Percentiles rank a stretch among this genome's conserved stretches.
Conservation (phyloP, 2,329 filamentous ascomycete genomes). For the Microcyclosporella mali region DNA sequence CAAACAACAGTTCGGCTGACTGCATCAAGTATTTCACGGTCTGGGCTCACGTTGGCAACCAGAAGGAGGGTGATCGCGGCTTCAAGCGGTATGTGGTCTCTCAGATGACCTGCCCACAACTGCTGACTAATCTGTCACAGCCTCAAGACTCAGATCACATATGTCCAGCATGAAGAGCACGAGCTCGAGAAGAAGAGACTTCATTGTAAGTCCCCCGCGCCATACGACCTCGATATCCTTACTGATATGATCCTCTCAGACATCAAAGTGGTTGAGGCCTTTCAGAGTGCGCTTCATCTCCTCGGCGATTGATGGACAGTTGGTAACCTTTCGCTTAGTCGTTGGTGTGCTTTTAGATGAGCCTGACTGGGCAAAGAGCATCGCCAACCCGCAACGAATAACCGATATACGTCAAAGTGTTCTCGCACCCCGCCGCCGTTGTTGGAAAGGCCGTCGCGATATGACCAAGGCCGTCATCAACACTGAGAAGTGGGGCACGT, state of each 20-base stretch:
- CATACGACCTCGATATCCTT: not conserved
- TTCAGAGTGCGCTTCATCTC: slow-evolving; percentile 44
- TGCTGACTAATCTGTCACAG: slow-evolving; percentile 37
- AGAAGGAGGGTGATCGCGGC: slow-evolving; percentile 69
- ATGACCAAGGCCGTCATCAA: not conserved
- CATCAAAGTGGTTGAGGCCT: slow-evolving; percentile 42
- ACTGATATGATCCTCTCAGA: slow-evolving; percentile 32
- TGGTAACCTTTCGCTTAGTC: slow-evolving; percentile 20
- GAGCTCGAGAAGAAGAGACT: slow-evolving; percentile 66
- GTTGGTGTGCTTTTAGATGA: slow-evolving; percentile 15
- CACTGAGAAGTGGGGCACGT: not conserved
- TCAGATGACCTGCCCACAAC: not conserved
- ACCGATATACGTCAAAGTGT: not conserved
- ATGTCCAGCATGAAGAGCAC: slow-evolving; percentile 68
- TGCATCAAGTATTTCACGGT: slow-evolving; percentile 64
- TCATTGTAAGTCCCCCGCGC: slow-evolving; percentile 58
- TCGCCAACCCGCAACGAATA: slow-evolving; percentile 1
- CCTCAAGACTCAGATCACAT: slow-evolving; percentile 70
- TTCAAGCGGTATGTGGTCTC: slow-evolving; percentile 57
- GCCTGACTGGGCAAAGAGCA: slow-evolving; percentile 16
- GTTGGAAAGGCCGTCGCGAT: not conserved
- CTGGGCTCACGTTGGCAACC: slow-evolving; percentile 68
- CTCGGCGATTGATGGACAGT: slow-evolving; percentile 26
- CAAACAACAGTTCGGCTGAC: slow-evolving; percentile 5
- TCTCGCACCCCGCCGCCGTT: no score